Base-by-base conservation (phyloP, 2,329 filamentous ascomycete genomes). In the Exutisphaerella laricina region DNA sequence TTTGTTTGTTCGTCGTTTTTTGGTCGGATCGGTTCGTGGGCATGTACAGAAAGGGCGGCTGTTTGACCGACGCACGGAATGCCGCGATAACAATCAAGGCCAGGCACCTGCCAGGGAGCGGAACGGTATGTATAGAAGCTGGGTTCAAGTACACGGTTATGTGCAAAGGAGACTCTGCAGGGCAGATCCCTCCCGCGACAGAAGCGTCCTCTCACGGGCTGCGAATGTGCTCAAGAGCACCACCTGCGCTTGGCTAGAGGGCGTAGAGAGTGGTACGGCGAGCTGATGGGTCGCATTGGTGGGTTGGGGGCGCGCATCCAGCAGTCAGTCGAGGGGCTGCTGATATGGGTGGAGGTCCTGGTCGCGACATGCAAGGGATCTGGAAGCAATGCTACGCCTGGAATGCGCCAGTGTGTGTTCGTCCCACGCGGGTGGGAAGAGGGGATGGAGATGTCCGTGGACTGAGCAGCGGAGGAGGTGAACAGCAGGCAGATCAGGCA, bases 181-280 rank as follows among this genome's bases (percentile, higher is more conserved):
- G 50, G 42, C 34, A 45, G 39, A 55, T 52, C 53, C 50, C 52
- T 57, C 47, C 47, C 45, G 45, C 38, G 39, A 36, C 21, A 17
- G 35, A 51, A 53, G 48, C 33, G 39, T 44, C 50, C 51, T 51
- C 40, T 45, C 45, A 34, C 32, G 43, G 41, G 43, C 42, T 12
- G 33, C 36, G 35, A 41, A 36, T 23, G 30, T 40, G 43, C 29
- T 38, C 40, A 35, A 33, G 31, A 34, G 32, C 42, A 39, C 37
- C 40, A 35, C 43, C 41, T 43, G 43, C 37, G 36, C 43, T 39
- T 43, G 43, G 31, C 30, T 16, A 38, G 28, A 28, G 22, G 40
- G 38, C 30, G 20, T 12, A 35, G 30, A 30, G 21, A 21, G 29
- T 26, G 41, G 33, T 41, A 14, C 33, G 12, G 31, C 30, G 30